phyloP scores from a whole-genome alignment of 352 stramenopile species.

The Plasmopara viticola region DNA sequence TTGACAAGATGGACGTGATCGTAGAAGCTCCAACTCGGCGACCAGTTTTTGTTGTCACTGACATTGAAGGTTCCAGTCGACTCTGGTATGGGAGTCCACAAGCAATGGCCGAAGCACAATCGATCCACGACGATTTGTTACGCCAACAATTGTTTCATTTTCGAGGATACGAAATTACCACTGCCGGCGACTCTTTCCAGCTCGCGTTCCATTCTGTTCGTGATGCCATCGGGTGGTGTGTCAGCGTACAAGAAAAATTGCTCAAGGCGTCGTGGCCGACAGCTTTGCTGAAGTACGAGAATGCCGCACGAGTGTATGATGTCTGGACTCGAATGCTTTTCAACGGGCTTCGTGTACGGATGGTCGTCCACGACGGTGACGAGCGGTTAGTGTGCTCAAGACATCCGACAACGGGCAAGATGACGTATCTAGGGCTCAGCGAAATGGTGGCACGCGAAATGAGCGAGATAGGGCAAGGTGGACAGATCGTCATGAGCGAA shows the following conservation, averaged over 20 bases:
- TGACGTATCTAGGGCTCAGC: constrained; percentile 63
- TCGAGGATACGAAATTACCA: constrained; percentile 80
- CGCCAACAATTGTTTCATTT: constrained; percentile 44
- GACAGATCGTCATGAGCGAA: constrained; percentile 65
- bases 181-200: constrained; percentile 69
- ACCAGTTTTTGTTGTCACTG: constrained; percentile 75
- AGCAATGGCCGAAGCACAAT: constrained; percentile 59
- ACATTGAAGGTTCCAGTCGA: constrained; percentile 73
- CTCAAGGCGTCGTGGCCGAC: constrained; percentile 51
- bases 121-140: constrained; percentile 65
- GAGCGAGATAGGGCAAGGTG: constrained; percentile 52
- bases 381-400: constrained; percentile 53
- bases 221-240: constrained; percentile 58
- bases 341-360: constrained; percentile 63
- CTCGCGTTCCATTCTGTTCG: constrained; percentile 64
- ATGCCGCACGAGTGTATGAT: constrained; percentile 39
- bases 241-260: constrained; percentile 62
- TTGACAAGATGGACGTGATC: constrained; percentile 26
- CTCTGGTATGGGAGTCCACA: constrained; percentile 47
- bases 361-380: constrained; percentile 72
- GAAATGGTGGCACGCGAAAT: constrained; percentile 67
- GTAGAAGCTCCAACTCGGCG: constrained; percentile 41
- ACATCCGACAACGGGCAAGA: constrained; percentile 71
- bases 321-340: constrained; percentile 58
- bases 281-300: constrained; percentile 37